Conservation (phyloP, 2,329 filamentous ascomycete species). For the Dactylonectria macrodidyma region DNA sequence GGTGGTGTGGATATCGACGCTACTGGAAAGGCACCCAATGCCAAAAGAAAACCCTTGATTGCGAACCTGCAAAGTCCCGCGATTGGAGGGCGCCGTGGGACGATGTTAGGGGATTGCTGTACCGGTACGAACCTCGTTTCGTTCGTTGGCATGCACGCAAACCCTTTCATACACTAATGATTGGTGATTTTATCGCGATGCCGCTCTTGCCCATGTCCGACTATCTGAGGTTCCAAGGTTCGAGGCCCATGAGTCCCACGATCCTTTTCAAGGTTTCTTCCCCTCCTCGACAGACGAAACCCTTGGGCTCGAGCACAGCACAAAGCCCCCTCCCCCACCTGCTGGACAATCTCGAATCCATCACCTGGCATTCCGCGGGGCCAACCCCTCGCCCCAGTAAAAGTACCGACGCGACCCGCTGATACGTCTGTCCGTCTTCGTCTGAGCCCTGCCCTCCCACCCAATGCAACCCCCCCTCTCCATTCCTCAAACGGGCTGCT, state of each 20-base stretch:
- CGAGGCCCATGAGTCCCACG: neutral
- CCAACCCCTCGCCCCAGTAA: neutral
- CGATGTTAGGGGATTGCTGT: neutral
- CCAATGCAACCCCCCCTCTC: slow-evolving; percentile 20
- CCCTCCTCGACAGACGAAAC: neutral
- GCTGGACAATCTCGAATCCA: slow-evolving; percentile 1
- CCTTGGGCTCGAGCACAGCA: slow-evolving; percentile 5
- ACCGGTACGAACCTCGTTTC: neutral
- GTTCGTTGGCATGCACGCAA: neutral
- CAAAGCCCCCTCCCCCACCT: slow-evolving; percentile 5
- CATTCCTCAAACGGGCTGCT: slow-evolving; percentile 48
- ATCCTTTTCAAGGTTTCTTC: neutral
- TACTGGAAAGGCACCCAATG: slow-evolving; percentile 13
- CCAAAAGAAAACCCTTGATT: neutral
- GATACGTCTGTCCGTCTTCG: neutral
- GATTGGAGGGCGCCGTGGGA: slow-evolving; percentile 6
- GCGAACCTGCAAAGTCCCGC: slow-evolving; percentile 5
- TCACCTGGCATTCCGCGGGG: slow-evolving; percentile 13
- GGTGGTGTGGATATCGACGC: neutral
- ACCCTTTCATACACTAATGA: neutral
- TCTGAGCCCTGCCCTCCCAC: slow-evolving; percentile 26
- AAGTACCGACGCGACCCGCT: neutral
- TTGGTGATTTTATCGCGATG: neutral
- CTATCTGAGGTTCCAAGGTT: neutral
- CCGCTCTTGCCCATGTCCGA: neutral